These are phyloP conservation scores for Leccinum uliginosum DNA, from an alignment of 768 basidiomycete species.

Conservation along the genomic window DNA sequence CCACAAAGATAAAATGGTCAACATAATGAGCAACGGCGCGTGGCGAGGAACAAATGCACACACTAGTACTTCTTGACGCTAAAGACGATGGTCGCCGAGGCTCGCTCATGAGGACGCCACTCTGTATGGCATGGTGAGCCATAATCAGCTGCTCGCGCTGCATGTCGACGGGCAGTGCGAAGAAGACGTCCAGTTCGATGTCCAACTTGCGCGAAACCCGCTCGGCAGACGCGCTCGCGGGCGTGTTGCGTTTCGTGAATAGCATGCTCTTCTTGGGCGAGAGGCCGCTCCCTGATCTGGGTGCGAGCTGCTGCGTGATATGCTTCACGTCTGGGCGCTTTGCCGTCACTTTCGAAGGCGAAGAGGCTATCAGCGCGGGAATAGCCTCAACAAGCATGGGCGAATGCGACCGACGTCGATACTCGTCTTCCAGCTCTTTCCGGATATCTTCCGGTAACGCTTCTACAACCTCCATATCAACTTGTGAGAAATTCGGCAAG, in stretches of 20 bases:
- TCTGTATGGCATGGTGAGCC: slow-evolving; percentile 45
- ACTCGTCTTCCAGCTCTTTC: slow-evolving; percentile 63
- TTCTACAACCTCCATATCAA: slow-evolving; percentile 66
- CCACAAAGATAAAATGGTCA: too few species aligned
- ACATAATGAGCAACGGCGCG: too few species aligned
- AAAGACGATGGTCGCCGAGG: slow-evolving; percentile 40
- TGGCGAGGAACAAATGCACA: too few species aligned
- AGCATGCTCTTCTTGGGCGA: slow-evolving; percentile 36
- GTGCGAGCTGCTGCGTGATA: slow-evolving; percentile 61
- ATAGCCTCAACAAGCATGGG: slow-evolving; percentile 32
- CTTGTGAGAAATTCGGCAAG: slow-evolving; percentile 71
- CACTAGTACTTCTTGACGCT: too few species aligned
- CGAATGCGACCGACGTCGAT: slow-evolving; percentile 55
- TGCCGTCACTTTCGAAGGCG: slow-evolving; percentile 15
- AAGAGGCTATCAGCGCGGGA: background rate
- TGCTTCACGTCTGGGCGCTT: slow-evolving; percentile 48
- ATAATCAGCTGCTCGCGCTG: slow-evolving; percentile 70
- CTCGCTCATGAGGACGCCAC: slow-evolving; percentile 32
- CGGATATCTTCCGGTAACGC: slow-evolving; percentile 68
- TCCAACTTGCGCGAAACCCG: slow-evolving; percentile 51
- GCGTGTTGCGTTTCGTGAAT: slow-evolving; percentile 33
- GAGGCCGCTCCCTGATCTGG: slow-evolving; percentile 41
- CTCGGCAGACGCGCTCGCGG: slow-evolving; percentile 29
- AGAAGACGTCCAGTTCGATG: slow-evolving; percentile 74
- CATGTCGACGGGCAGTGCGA: slow-evolving; percentile 54